Evolutionary conservation across 2,329 filamentous ascomycete species (phyloP), one percentile per base, ranked within the genome.

Genomic region (Epichloe festucae): DNA sequence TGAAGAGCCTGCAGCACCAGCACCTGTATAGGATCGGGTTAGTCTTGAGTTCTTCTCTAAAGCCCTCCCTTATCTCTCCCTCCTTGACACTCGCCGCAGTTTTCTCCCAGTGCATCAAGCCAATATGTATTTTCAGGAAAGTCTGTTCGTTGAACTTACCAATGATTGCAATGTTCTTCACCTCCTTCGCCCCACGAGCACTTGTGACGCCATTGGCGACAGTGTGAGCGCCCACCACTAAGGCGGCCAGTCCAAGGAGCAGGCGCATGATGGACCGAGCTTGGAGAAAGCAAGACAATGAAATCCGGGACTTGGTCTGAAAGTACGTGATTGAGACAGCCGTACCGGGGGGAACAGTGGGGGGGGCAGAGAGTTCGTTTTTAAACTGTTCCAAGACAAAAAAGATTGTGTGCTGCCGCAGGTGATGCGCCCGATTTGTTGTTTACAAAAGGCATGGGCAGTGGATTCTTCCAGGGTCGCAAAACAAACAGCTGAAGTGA

Each of bases 1-100:
- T 2, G 90, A 95, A 4, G 93, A 81, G 34, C 93, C 93, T 34
- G 82, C 91, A 43, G 93, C 84, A 46, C 93, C 93, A 58, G 91
- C 91, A 55, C 93, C 91, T 95, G 44, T 19, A 36, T 17, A 31
- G 19, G n/a, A 14, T 10, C 19, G 15, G 19, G 19, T 52, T 46
- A 51, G 49, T 46, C 19, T 15, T 19, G 21, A 23, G 3, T 23
- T 15, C 14, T 36, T 17, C 8, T 34, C 23, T 3, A 5, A 21
- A 17, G 27, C 31, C 10, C 31, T 31, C 31, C 31, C 31, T 1
- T 0, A 31, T 11, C 31, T 31, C 27, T 17, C 17, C 17, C 27
- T 11, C 27, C 27, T 3, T 31, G 27, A 31, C 27, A 31, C 31
- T 31, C 31, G 31, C 31, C 31, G 10, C 31, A 31, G 31, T 31